Base-by-base conservation (phyloP, 768 basidiomycete species). In the Amanita phalloides region DNA sequence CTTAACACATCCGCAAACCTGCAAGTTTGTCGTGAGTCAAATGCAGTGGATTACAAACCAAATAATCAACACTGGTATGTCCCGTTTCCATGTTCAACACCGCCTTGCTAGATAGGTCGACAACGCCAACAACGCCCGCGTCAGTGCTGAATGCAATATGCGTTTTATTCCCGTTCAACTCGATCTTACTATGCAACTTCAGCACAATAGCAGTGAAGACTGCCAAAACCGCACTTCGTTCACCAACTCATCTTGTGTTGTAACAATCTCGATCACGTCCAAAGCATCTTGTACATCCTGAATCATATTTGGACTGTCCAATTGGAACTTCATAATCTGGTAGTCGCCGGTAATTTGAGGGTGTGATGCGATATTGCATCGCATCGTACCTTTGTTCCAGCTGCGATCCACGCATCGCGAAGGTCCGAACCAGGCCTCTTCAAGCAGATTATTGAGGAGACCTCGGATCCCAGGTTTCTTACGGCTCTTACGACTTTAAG, bases 141-240 rank as follows among this genome's bases (percentile, higher is more conserved):
- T 91, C 90, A 28, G 76, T 73, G 54, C 79, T 78, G 63, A 86
- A 89, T 4, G 84, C 86, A 39, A 90, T 57, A 63, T 77, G 59
- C 58, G 71, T 70, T 62, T 74, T 72, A 55, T 76, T 75, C 26
- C 61, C 56, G 64, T 79, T 82, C 57, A 88, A 58, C 54, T 72
- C 71, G 60, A 90, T 76, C 87, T 90, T 64, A 63, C 70, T 76
- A 65, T 70, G 62, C 60, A 58, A 61, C 61, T 56, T 72, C 54
- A 69, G 58, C 46, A 46, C 23, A 33, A 37, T 48, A 37, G 53
- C 43, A 32, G 49, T 11, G 13, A 20, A 55, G 33, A 42, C 26
- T 47, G 17, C 25, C 59, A 73, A 58, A 11, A 20, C 36, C 45
- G 23, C 60, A 86, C 87, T 72, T 90, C 84, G 60, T 89, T 86